Evolutionary conservation across 1,284 basidiomycete genomes (phyloP).

Genomic region (Irpex sp.): DNA sequence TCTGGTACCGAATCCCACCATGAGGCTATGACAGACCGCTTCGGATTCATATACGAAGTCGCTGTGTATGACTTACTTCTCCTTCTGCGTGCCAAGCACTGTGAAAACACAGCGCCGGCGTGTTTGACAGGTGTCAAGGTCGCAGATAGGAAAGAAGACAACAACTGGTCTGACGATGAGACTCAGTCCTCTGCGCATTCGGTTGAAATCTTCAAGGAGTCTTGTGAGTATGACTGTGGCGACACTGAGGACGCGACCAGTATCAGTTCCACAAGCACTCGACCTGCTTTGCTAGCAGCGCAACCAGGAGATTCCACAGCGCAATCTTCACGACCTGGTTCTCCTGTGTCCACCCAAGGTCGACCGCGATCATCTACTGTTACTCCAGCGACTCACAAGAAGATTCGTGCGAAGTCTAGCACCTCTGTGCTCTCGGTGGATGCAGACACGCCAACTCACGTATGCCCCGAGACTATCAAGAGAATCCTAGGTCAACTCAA

Average conservation of each 20-base stretch:
- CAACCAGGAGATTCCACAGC: conserved; percentile 16
- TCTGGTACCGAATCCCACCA: conserved; percentile 45
- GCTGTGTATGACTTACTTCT: conserved; percentile 79
- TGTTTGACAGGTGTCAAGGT: conserved; percentile 86
- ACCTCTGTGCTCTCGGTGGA: conserved; percentile 55
- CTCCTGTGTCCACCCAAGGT: conserved; percentile 48
- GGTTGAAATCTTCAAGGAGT: conserved; percentile 59
- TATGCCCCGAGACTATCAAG: conserved; percentile 75
- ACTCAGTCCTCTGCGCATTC: conserved; percentile 20
- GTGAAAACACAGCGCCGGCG: conserved; percentile 73
- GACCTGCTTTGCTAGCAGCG: conserved; percentile 18
- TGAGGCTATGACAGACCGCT: conserved; percentile 84
- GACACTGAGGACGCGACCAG: conserved; percentile 21
- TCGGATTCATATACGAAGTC: conserved; percentile 93
- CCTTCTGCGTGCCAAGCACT: conserved; percentile 70
- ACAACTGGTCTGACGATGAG: conserved; percentile 60
- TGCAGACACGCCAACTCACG: conserved; percentile 61
- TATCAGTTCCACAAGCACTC: conserved; percentile 24
- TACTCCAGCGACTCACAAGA: conserved; percentile 19
- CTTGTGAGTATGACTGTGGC: conserved; percentile 53
- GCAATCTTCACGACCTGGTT: conserved; percentile 35
- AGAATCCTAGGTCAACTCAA: conserved; percentile 78
- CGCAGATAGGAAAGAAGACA: conserved; percentile 74
- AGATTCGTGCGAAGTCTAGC: conserved; percentile 22
- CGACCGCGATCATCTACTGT: conserved; percentile 41